Evolutionary conservation across 306 rosid genomes (phyloP), one percentile per base, ranked within the genome.

Genomic region (Rosa persica): DNA sequence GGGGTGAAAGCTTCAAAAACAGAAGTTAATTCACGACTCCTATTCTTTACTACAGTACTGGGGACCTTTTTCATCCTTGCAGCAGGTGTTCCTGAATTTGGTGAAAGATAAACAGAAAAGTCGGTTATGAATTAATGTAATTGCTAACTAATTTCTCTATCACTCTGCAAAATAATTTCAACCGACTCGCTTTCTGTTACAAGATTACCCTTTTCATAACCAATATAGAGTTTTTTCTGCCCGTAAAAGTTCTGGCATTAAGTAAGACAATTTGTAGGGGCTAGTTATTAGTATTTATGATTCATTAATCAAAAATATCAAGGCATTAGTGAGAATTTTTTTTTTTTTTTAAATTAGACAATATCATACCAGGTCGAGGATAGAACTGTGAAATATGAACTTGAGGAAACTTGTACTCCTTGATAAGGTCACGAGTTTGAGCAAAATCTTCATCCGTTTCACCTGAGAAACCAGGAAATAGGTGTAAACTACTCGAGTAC

Each of bases 301-400:
- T 62, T 27, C 4, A 27, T 27, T 12, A 62, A 6, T 15, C 3
- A 1, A 62, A 13, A 62, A 30, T 10, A 27, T 12, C 3, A 25
- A 34, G 13, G 64, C 10, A 62, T 15, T 15, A 12, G 1, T 12
- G 66, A 60, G 27, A 9, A 30, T 30, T 30, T 30, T 30, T 30
- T 30, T 2, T 27, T 27, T 27, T 27, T 27, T 27, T 27, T 30
- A 60, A 60, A 23, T 5, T 60, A 12, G 2, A 51, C 12, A 76
- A 61, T 72, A 16, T 8, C 79, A 55, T 81, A 90, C 98, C 98
- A 79, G 99, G 99, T 78, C 99, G 97, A 78, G 99, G 97, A 87
- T 95, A 95, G 84, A 95, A 95, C 81, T 95, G 99, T 51, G 98
- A 95, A 80, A 95, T 93, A 81, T 95, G 99, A 86, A 95, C 96